Evolutionary conservation across 306 rosid species (phyloP).

Genomic region (Inga oerstediana): DNA sequence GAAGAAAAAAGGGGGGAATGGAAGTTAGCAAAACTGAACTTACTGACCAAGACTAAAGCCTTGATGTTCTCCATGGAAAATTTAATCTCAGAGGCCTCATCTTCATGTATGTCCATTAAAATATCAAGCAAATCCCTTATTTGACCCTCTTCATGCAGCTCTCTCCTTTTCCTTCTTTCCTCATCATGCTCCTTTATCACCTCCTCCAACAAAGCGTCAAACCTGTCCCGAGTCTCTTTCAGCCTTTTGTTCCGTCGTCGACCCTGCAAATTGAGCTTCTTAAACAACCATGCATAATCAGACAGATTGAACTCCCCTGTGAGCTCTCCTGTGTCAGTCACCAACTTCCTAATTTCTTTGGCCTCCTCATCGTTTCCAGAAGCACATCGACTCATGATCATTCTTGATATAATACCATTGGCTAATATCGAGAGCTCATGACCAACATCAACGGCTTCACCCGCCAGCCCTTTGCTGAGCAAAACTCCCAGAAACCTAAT

Average conservation of each 20-base stretch:
- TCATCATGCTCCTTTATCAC: slow-evolving; percentile 51
- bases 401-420: slow-evolving; percentile 50
- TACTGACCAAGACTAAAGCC: slow-evolving; percentile 65
- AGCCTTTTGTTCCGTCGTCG: slow-evolving; percentile 29
- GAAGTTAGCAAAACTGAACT: neutral
- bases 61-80: slow-evolving; percentile 58
- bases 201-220: slow-evolving; percentile 55
- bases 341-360: slow-evolving; percentile 37
- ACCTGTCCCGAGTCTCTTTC: slow-evolving; percentile 34
- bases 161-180: slow-evolving; percentile 24
- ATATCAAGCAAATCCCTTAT: slow-evolving; percentile 54
- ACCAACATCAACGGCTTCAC: slow-evolving; percentile 44
- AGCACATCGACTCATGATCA: slow-evolving; percentile 45
- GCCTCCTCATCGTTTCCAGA: slow-evolving; percentile 45
- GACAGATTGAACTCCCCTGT: slow-evolving; percentile 47
- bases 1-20: neutral
- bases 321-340: slow-evolving; percentile 36
- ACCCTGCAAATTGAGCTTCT: slow-evolving; percentile 47
- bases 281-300: slow-evolving; percentile 52
- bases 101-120: slow-evolving; percentile 47
- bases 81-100: slow-evolving; percentile 46
- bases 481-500: slow-evolving; percentile 24
- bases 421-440: slow-evolving; percentile 38
- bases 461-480: slow-evolving; percentile 13
- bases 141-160: slow-evolving; percentile 10